A percentile compares a stretch with the other conserved stretches of the same genome.
phyloP scores from a whole-genome alignment of 2,329 filamentous ascomycete genomes.

The Penicillium sp. region DNA sequence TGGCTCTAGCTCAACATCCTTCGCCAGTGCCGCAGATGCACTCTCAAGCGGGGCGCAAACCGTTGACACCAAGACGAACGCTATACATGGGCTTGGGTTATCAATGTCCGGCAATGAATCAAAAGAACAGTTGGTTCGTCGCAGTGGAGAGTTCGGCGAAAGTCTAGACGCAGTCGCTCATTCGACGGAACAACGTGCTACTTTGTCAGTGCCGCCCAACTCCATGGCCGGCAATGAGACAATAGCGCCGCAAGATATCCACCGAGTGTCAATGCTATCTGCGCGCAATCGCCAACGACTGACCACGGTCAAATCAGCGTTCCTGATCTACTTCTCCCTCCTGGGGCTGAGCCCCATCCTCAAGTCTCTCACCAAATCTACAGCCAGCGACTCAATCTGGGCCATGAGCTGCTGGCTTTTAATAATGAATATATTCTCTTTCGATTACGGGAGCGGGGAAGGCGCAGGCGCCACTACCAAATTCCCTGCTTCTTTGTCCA shows the following conservation, averaged over 20 bases:
- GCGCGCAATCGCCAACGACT: slow-evolving; percentile 64
- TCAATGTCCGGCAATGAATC: slow-evolving; percentile 41
- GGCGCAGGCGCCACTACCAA: slow-evolving; percentile 47
- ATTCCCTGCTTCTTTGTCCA: slow-evolving; percentile 70
- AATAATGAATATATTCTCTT: slow-evolving; percentile 95
- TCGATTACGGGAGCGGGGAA: slow-evolving; percentile 78
- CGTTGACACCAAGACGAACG: slow-evolving; percentile 32
- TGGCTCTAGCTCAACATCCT: slow-evolving; percentile 44
- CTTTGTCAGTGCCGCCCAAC: slow-evolving; percentile 21
- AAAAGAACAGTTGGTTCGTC: slow-evolving; percentile 30
- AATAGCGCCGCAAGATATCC: slow-evolving; percentile 24
- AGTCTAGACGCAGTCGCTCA: slow-evolving; percentile 51
- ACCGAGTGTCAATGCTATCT: slow-evolving; percentile 44
- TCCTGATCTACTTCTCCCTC: slow-evolving; percentile 89
- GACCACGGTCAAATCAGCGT: slow-evolving; percentile 84
- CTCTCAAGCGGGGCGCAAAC: slow-evolving; percentile 27
- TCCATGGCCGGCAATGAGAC: slow-evolving; percentile 21
- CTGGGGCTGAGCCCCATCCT: slow-evolving; percentile 92
- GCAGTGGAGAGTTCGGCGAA: slow-evolving; percentile 40
- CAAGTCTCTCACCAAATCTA: slow-evolving; percentile 92
- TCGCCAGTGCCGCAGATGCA: slow-evolving; percentile 32
- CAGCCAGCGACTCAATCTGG: slow-evolving; percentile 94
- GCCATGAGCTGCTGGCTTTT: slow-evolving; percentile 92
- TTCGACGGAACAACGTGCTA: slow-evolving; percentile 22
- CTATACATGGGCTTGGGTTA: slow-evolving; percentile 47